Conservation (phyloP, 805 yeast species). For the Isabelozyma gotoi region DNA sequence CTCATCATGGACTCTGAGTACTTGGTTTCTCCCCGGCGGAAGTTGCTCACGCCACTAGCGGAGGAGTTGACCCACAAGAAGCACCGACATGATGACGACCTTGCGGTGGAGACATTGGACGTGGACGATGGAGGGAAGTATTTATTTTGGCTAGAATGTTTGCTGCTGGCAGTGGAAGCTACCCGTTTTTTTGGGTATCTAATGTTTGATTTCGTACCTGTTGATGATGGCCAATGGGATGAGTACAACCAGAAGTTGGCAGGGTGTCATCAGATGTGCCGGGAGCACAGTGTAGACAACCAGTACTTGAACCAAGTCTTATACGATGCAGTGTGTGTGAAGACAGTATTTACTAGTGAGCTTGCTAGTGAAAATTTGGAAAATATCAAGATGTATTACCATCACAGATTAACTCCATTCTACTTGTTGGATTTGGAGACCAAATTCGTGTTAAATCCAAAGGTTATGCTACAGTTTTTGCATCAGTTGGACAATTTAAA, state of each 20-base stretch:
- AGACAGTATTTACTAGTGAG: not conserved
- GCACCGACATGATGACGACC: not conserved
- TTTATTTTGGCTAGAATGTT: slow-evolving; percentile 7
- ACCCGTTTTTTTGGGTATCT: slow-evolving; percentile 2
- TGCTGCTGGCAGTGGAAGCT: slow-evolving; percentile 1
- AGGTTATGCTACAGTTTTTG: slow-evolving; percentile 11
- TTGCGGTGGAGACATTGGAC: not conserved
- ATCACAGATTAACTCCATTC: slow-evolving; percentile 12
- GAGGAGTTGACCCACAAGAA: not conserved
- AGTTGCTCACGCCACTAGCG: not conserved
- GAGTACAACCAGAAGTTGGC: not conserved
- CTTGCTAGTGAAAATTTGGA: slow-evolving; percentile 14
- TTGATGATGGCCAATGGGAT: not conserved
- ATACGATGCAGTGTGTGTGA: not conserved
- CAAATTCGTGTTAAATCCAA: slow-evolving; percentile 7
- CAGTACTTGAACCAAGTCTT: slow-evolving; percentile 7
- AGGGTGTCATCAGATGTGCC: slow-evolving; percentile 1
- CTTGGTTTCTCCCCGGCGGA: not conserved
- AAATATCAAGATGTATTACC: slow-evolving; percentile 14
- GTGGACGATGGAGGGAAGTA: slow-evolving; percentile 3
- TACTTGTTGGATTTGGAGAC: slow-evolving; percentile 17
- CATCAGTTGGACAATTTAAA: slow-evolving; percentile 14
- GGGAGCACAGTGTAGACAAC: slow-evolving; percentile 2
- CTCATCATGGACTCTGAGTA: not conserved
- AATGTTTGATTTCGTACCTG: slow-evolving; percentile 6